phyloP scores from a whole-genome alignment of 495 filamentous ascomycete species.

The Clohesyomyces aquaticus region DNA sequence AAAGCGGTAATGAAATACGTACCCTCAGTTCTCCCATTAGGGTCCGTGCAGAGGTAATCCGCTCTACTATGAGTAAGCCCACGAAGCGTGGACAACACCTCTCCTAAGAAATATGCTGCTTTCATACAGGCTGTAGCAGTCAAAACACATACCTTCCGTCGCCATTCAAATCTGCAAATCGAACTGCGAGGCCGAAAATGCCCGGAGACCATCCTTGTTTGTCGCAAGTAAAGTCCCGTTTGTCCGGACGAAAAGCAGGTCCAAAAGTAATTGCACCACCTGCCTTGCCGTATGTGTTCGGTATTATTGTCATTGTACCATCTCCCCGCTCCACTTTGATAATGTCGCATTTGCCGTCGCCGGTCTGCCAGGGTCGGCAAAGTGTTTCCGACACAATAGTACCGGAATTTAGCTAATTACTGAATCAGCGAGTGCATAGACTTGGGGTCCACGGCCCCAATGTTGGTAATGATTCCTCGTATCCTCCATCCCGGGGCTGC shows the following conservation, averaged over 20 bases:
- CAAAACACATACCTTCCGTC: too few relatives aligned
- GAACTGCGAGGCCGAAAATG: constrained; percentile 11
- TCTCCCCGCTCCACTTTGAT: neutral
- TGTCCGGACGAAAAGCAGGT: neutral
- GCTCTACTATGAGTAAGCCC: too few relatives aligned
- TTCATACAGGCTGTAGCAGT: too few relatives aligned
- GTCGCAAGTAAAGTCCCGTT: neutral
- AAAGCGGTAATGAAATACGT: too few relatives aligned
- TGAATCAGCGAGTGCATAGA: constrained; percentile 3
- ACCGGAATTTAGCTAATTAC: neutral
- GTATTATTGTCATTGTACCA: neutral
- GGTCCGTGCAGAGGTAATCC: constrained; percentile 11
- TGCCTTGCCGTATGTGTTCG: neutral
- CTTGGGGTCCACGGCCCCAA: neutral
- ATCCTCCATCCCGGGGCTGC: neutral
- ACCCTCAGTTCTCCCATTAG: neutral
- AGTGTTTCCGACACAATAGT: neutral
- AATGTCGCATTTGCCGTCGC: neutral
- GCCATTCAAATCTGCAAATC: constrained; percentile 42
- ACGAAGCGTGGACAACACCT: too few relatives aligned
- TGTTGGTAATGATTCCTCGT: constrained; percentile 2
- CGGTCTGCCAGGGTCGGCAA: neutral
- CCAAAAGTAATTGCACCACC: neutral
- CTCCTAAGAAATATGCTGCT: too few relatives aligned
- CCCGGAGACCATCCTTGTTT: constrained; percentile 3